phyloP scores from a whole-genome alignment of 306 rosid genomes.

The Fagus crenata region DNA sequence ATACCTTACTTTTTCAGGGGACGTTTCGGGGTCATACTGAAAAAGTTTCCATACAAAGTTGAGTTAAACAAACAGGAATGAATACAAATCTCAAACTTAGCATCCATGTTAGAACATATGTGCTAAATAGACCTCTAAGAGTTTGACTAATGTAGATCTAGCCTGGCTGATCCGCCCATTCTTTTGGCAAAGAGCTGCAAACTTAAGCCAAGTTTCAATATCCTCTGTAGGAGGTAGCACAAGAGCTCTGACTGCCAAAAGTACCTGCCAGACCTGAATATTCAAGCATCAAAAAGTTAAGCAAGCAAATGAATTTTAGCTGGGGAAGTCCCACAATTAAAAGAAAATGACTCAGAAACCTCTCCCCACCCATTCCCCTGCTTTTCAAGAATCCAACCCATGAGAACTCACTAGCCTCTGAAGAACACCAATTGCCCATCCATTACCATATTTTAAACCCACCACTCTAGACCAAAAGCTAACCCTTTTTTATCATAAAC shows the following conservation, averaged over 20 bases:
- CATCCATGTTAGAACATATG: conserved; percentile 27
- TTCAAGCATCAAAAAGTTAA: conserved; percentile 29
- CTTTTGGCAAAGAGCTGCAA: conserved; percentile 85
- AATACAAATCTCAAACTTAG: conserved; percentile 14
- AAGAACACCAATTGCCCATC: background rate
- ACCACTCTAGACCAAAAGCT: background rate
- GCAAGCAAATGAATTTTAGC: conserved; percentile 15
- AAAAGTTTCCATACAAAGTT: conserved; percentile 21
- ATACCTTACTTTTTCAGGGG: conserved; percentile 68
- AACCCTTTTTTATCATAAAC: background rate
- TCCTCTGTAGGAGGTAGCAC: conserved; percentile 95
- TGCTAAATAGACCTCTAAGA: conserved; percentile 71
- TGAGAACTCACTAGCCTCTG: background rate
- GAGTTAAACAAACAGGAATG: conserved; percentile 15
- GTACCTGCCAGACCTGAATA: conserved; percentile 83
- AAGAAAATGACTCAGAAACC: background rate
- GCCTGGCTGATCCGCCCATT: conserved; percentile 85
- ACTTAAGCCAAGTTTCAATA: conserved; percentile 91
- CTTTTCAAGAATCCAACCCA: background rate
- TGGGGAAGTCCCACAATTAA: background rate
- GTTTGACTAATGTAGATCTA: conserved; percentile 86
- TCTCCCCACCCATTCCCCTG: background rate
- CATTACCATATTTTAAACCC: background rate
- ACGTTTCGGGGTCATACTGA: conserved; percentile 90
- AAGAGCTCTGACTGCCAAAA: conserved; percentile 84